phyloP scores from a whole-genome alignment of 306 rosid genomes.

The Spatholobus suberectus region DNA sequence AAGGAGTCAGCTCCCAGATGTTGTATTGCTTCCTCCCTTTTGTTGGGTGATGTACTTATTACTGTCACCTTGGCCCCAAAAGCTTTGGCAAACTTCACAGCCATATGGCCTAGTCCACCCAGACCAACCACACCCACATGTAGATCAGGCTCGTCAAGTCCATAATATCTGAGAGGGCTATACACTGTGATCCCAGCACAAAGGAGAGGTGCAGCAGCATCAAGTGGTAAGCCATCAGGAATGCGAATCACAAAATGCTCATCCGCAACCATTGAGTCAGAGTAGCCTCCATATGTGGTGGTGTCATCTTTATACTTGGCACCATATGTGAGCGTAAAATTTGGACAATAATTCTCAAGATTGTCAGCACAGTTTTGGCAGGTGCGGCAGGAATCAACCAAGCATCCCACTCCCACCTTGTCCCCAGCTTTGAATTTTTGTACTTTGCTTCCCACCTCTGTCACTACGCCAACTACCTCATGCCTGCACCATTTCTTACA shows the following conservation, averaged over 20 bases:
- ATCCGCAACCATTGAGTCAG: constrained; percentile 54
- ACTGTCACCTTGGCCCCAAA: constrained; percentile 60
- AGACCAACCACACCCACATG: constrained; percentile 63
- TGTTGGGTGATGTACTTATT: constrained; percentile 58
- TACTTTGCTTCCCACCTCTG: constrained; percentile 62
- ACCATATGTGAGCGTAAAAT: constrained; percentile 22
- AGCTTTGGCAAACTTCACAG: constrained; percentile 65
- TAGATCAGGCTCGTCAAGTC: constrained; percentile 55
- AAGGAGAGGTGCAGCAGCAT: constrained; percentile 62
- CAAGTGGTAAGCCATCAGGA: constrained; percentile 54
- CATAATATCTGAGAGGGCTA: constrained; percentile 57
- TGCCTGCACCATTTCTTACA: constrained; percentile 37
- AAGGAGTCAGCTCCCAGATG: constrained; percentile 52
- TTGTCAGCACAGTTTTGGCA: constrained; percentile 49
- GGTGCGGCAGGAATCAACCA: constrained; percentile 55
- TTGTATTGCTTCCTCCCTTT: constrained; percentile 55
- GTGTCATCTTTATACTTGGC: constrained; percentile 47
- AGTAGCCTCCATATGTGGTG: constrained; percentile 60
- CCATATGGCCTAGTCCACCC: constrained; percentile 67
- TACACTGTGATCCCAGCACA: constrained; percentile 72
- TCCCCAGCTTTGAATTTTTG: constrained; percentile 57
- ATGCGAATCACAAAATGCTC: constrained; percentile 51
- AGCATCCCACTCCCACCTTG: constrained; percentile 59
- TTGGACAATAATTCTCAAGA: constrained; percentile 60
- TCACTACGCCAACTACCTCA: constrained; percentile 59